Evolutionary conservation across 192 early-diverging fungal species (phyloP).

Genomic region (Obelidium mucronatum): DNA sequence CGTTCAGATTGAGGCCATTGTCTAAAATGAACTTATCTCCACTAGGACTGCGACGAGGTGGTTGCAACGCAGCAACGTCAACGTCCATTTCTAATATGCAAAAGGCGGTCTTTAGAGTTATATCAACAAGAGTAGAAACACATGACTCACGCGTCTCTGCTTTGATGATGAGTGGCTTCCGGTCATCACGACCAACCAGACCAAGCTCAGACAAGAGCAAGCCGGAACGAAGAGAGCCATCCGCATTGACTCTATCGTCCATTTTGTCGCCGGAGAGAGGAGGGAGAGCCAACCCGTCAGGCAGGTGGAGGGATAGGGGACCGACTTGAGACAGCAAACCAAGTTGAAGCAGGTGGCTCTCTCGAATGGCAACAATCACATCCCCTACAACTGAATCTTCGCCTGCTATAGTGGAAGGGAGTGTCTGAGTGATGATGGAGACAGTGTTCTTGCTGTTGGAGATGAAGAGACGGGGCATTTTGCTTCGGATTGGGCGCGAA

Average conservation of each 20-base stretch:
- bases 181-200: not conserved
- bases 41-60: not conserved
- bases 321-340: too few species aligned
- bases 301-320: conserved; percentile 2
- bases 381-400: too few species aligned
- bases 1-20: not conserved
- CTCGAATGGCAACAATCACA: too few species aligned
- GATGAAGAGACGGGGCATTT: too few species aligned
- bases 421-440: too few species aligned
- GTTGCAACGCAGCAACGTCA: not conserved
- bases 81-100: too few species aligned
- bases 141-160: not conserved
- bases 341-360: too few species aligned
- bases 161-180: not conserved
- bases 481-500: too few species aligned
- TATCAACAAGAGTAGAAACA: not conserved
- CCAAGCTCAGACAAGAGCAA: not conserved
- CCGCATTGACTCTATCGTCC: not conserved
- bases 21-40: conserved; percentile 2
- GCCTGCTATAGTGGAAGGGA: too few species aligned
- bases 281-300: not conserved
- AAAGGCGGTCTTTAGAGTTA: too few species aligned
- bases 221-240: not conserved
- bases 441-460: too few species aligned
- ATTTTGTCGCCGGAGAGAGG: not conserved